phyloP scores from a whole-genome alignment of 495 filamentous ascomycete genomes.

The Antarctomyces pellizariae region DNA sequence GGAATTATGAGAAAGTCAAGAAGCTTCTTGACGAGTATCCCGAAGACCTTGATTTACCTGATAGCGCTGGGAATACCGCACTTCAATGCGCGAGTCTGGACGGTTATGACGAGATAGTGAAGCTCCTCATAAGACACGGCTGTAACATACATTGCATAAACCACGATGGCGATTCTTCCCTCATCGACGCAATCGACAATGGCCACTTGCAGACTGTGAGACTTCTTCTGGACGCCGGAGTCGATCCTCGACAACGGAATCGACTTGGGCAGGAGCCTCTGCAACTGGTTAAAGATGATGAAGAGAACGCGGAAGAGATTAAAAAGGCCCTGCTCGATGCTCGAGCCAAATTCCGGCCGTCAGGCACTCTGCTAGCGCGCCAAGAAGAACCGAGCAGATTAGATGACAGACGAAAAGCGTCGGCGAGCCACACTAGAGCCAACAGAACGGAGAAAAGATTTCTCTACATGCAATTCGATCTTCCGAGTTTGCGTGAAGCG shows the following conservation, averaged over 20 bases:
- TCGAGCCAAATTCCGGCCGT: conserved; percentile 21
- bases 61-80: conserved; percentile 86
- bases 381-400: too few relatives aligned
- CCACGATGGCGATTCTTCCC: conserved; percentile 75
- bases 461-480: conserved; percentile 30
- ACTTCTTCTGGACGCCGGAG: conserved; percentile 59
- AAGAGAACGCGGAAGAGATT: conserved; percentile 37
- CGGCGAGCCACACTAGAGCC: conserved; percentile 34
- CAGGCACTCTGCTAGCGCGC: too few relatives aligned
- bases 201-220: conserved; percentile 79
- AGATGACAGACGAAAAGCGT: conserved; percentile 35
- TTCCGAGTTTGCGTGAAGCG: conserved; percentile 53
- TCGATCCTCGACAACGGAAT: conserved; percentile 74
- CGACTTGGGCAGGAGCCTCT: conserved; percentile 68
- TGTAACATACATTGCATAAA: conserved; percentile 60
- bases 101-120: conserved; percentile 60
- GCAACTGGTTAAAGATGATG: conserved; percentile 49
- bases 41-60: conserved; percentile 67
- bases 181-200: conserved; percentile 92
- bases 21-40: conserved; percentile 48
- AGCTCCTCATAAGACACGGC: conserved; percentile 54
- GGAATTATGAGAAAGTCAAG: conserved; percentile 47
- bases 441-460: too few relatives aligned
- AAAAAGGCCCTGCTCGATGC: conserved; percentile 27
- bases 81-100: conserved; percentile 75